Base-by-base conservation (phyloP, 208 protist genomes). In the Herpetomonas samuelpessoai region DNA sequence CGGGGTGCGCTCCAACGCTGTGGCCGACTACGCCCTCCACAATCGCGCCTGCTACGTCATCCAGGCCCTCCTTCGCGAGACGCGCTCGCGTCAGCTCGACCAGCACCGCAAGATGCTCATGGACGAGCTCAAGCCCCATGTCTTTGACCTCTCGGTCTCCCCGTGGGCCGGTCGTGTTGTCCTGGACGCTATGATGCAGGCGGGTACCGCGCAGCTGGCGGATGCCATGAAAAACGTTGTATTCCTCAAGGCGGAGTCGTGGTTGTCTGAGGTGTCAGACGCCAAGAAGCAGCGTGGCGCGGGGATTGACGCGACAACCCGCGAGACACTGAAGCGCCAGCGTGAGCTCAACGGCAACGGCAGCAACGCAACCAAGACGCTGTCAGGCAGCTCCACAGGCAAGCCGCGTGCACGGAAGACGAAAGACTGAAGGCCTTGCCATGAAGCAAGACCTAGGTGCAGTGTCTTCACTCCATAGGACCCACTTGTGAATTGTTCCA, bases 151-250 rank as follows among this genome's bases (percentile, higher is more conserved):
- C 12, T 66, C 90, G 18, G 71, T 87, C 28, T 92, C 84, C 10
- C 90, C 86, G 30, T 96, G 90, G 90, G 83, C 90, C 0, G 90
- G 90, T 3, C 84, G 86, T 12, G 65, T 96, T 2, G 90, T 96
- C 47, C 78, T 96, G 0, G 86, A 93, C n/a, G 62, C 85, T 26
- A 92, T 96, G 86, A 47, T 89, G 38, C 54, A 70, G n/a, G 49
- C 66, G 6, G 86, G 84, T 26, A 91, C 80, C 58, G 54, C 75
- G 19, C 64, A 80, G 70, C 67, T 96, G 10, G 61, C 69, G 10
- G 75, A 86, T 12, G 85, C 85, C 16, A 93, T 96, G 74, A 81
- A 77, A 51, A 85, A 92, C 24, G 84, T 96, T 18, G 83, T 88
- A 1, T 93, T 87, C 56, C 67, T 96, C 28, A 81, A 81, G 41